Evolutionary conservation across 805 yeast species (phyloP), one percentile per base, ranked within the genome.

Genomic region (Lachancea quebecensis): DNA sequence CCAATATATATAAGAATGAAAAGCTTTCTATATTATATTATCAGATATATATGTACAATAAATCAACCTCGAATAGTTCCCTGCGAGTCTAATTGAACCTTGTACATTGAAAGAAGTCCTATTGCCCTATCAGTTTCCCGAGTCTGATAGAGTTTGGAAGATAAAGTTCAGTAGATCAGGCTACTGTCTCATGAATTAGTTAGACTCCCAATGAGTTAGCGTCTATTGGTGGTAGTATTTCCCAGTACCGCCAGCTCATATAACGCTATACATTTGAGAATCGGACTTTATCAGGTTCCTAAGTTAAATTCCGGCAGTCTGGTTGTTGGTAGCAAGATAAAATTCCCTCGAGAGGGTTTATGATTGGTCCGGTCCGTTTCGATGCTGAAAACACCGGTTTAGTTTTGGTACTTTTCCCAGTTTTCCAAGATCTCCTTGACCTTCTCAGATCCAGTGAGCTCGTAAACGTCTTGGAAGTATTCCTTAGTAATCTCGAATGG

Each of bases 401-500:
- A 53, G 51, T 55, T 56, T 64, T 75, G 81, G 67, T 85, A 91
- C 56, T 77, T 72, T 61, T 88, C 97, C 99, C 99, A 93, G 77
- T 89, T 88, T 53, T 93, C 97, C 54, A 93, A 71, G 57, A 93
- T 85, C 41, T 77, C 73, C 74, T 88, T 88, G 65, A 95, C 85
- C 77, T 86, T 88, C 44, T 87, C 95, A 41, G 95, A 85, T 36
- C 85, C 82, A 41, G 99, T 93, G 67, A 93, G 78, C 48, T 82
- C 78, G 66, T 91, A 93, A 44, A 93, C 99, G 58, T 87, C 95
- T 74, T 95, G 85, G 75, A 93, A 93, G 74, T 93, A 93, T 68
- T 90, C 98, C 74, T 88, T 93, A 35, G 98, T 84, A 57, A 93
- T 83, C 71, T 85, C 81, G 67, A 93, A 93, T 57, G 99, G 99